A percentile compares a stretch with the other conserved stretches of the same genome.
These are phyloP conservation scores for Colletotrichum zoysiae DNA, from an alignment of 2,329 filamentous ascomycete genomes.

Conservation along the genomic window DNA sequence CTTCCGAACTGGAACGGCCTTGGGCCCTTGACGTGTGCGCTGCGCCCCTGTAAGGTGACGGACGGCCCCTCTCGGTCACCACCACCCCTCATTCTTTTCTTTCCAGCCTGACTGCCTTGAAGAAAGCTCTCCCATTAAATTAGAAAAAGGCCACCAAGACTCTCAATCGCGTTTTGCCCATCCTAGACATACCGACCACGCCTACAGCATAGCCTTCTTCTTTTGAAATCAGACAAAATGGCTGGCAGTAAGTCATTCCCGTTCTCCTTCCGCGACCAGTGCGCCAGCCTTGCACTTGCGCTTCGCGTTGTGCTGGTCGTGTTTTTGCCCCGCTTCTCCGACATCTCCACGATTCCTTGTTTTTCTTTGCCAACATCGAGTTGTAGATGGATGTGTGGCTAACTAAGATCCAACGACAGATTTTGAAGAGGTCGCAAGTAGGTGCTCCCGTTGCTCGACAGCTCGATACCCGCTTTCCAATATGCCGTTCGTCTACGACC, in stretches of 20 bases:
- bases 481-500: not conserved
- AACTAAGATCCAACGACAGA: conserved; percentile 48
- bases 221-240: conserved; percentile 38
- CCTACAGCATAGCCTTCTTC: not conserved
- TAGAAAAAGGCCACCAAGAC: conserved; percentile 22
- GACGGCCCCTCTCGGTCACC: conserved; percentile 10
- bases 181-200: conserved; percentile 17
- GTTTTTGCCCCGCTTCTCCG: conserved; percentile 6
- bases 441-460: conserved; percentile 44
- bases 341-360: not conserved
- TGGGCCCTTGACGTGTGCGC: conserved; percentile 8
- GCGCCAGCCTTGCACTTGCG: conserved; percentile 8
- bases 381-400: conserved; percentile 8
- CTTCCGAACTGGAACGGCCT: not conserved
- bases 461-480: conserved; percentile 1
- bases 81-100: conserved; percentile 31
- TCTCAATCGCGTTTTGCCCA: conserved; percentile 4
- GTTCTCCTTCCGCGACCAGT: not conserved
- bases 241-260: conserved; percentile 30
- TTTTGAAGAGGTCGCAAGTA: conserved; percentile 63
- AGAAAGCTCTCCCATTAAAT: conserved; percentile 32
- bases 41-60: conserved; percentile 1
- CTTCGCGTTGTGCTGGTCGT: not conserved
- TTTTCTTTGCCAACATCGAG: not conserved
- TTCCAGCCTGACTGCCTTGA: conserved; percentile 28